phyloP scores from a whole-genome alignment of 805 yeast species.

The Kuraishia piskuri region DNA sequence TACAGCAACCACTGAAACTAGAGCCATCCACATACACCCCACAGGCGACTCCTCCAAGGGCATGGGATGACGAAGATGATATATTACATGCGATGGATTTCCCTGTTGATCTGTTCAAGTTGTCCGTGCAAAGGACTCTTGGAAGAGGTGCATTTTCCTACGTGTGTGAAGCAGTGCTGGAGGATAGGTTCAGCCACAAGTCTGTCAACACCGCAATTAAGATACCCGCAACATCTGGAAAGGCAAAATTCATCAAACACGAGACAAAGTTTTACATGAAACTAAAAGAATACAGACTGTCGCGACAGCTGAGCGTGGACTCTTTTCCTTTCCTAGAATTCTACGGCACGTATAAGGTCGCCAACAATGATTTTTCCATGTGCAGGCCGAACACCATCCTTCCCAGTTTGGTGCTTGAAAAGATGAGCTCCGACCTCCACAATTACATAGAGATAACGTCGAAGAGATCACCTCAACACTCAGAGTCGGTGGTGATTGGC shows the following conservation, averaged over 20 bases:
- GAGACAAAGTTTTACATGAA: slow-evolving; percentile 16
- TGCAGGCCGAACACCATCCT: slow-evolving; percentile 5
- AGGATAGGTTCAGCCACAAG: slow-evolving; percentile 5
- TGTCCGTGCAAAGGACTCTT: slow-evolving; percentile 11
- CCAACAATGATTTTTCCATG: slow-evolving; percentile 1
- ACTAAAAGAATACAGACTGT: slow-evolving; percentile 7
- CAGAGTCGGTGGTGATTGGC: slow-evolving; percentile 14
- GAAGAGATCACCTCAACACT: neutral
- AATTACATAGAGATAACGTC: slow-evolving; percentile 10
- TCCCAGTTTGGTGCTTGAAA: slow-evolving; percentile 20
- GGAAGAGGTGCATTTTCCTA: slow-evolving; percentile 22
- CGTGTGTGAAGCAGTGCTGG: slow-evolving; percentile 15
- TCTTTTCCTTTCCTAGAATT: slow-evolving; percentile 1
- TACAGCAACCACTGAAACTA: neutral
- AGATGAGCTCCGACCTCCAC: slow-evolving; percentile 19
- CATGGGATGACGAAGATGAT: slow-evolving; percentile 9
- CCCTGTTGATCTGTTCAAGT: slow-evolving; percentile 10
- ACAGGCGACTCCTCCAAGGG: neutral
- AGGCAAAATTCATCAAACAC: slow-evolving; percentile 15
- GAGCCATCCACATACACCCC: neutral
- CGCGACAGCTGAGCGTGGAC: neutral
- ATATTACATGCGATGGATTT: slow-evolving; percentile 12
- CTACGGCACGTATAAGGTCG: slow-evolving; percentile 2
- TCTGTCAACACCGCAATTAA: slow-evolving; percentile 16
- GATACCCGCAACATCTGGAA: slow-evolving; percentile 18